Evolutionary conservation across 805 yeast species (phyloP).

Genomic region (Jamesozyma jinghongensis): DNA sequence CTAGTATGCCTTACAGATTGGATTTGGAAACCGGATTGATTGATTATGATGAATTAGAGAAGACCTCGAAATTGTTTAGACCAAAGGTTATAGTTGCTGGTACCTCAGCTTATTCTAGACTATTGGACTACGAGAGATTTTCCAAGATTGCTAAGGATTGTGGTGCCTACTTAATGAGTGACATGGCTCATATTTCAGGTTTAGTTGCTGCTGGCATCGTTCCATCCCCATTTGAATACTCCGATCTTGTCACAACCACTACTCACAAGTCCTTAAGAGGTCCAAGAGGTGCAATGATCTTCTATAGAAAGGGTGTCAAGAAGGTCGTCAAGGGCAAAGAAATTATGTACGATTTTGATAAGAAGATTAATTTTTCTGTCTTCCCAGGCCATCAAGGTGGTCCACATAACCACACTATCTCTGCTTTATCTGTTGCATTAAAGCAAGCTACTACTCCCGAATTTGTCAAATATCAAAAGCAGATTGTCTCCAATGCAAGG

Average conservation of each 20-base stretch:
- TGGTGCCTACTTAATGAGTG: slow-evolving; percentile 86
- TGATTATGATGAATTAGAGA: slow-evolving; percentile 81
- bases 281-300: slow-evolving; percentile 98
- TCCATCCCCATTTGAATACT: slow-evolving; percentile 84
- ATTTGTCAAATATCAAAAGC: slow-evolving; percentile 75
- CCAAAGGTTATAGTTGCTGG: slow-evolving; percentile 96
- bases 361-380: slow-evolving; percentile 88
- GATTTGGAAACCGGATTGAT: slow-evolving; percentile 80
- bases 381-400: slow-evolving; percentile 99
- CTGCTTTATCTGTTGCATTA: slow-evolving; percentile 91
- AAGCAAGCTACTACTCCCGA: slow-evolving; percentile 88
- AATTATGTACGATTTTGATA: slow-evolving; percentile 77
- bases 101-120: slow-evolving; percentile 89
- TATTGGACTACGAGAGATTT: slow-evolving; percentile 85
- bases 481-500: slow-evolving; percentile 74
- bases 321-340: slow-evolving; percentile 75
- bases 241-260: slow-evolving; percentile 96
- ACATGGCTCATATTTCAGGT: slow-evolving; percentile 98
- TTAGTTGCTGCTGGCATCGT: slow-evolving; percentile 90
- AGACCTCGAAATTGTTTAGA: slow-evolving; percentile 77
- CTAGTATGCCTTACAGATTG: slow-evolving; percentile 95
- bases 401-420: slow-evolving; percentile 96
- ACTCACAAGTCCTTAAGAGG: slow-evolving; percentile 97
- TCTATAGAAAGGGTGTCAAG: slow-evolving; percentile 91
- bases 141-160: slow-evolving; percentile 83